phyloP scores from a whole-genome alignment of 768 basidiomycete species.

The Mycena epipterygia region DNA sequence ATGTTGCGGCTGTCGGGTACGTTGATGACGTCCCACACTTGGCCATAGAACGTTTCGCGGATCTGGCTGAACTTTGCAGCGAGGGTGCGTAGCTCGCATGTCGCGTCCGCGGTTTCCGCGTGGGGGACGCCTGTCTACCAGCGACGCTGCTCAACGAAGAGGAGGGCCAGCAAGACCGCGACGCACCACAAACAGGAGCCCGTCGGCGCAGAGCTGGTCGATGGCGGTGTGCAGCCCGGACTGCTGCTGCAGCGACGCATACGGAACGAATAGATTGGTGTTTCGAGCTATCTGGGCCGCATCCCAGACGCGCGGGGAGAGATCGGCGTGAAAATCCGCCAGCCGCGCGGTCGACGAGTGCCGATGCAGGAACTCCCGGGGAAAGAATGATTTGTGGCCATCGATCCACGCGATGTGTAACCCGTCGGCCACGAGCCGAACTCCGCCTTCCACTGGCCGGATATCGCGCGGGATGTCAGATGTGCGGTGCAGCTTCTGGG shows the following conservation, averaged over 20 bases:
- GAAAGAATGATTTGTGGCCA: conserved; percentile 71
- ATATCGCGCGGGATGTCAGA: conserved; percentile 73
- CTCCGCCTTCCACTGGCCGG: conserved; percentile 56
- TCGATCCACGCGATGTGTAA: conserved; percentile 69
- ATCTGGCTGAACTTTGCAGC: conserved; percentile 81
- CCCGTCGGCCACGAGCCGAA: conserved; percentile 58
- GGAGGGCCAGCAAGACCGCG: not conserved
- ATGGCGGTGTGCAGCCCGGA: conserved; percentile 69
- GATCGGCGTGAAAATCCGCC: conserved; percentile 60
- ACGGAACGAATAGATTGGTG: conserved; percentile 67
- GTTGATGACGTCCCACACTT: conserved; percentile 90
- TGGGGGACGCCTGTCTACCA: conserved; percentile 70
- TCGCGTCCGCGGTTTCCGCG: conserved; percentile 66
- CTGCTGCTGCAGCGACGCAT: conserved; percentile 61
- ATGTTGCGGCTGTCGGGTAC: conserved; percentile 85
- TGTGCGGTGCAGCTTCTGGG: conserved; percentile 81
- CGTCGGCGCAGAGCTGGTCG: conserved; percentile 77
- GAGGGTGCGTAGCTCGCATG: conserved; percentile 77
- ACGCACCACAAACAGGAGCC: conserved; percentile 75
- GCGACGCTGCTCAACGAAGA: not conserved
- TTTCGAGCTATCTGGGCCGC: conserved; percentile 49
- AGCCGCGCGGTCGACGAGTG: conserved; percentile 57
- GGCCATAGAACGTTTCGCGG: conserved; percentile 91
- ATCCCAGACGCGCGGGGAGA: conserved; percentile 60
- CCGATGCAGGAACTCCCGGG: conserved; percentile 60